Evolutionary conservation across 805 yeast genomes (phyloP).

Genomic region (Ogataea siamensis): DNA sequence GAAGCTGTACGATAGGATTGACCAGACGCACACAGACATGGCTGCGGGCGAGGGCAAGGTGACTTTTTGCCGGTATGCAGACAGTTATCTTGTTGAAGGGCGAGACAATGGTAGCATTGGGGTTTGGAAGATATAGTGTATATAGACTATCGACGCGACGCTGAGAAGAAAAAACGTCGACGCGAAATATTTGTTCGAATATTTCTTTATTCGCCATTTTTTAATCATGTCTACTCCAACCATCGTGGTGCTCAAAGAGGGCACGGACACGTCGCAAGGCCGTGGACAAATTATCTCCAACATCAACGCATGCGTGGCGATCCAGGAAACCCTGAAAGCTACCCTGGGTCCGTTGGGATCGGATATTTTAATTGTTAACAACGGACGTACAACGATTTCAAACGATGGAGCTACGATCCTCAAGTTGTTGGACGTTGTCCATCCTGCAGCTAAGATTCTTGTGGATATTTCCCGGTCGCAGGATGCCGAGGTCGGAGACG

Average conservation of each 20-base stretch:
- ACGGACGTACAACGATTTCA: constrained; percentile 89
- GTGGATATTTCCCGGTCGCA: constrained; percentile 95
- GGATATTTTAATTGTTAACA: constrained; percentile 85
- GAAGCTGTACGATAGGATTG: constrained; percentile 57
- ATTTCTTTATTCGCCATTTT: constrained; percentile 50
- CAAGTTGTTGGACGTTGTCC: constrained; percentile 89
- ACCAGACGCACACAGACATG: constrained; percentile 53
- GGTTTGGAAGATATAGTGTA: constrained; percentile 53
- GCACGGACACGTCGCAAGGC: constrained; percentile 97
- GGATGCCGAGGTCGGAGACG: constrained; percentile 98
- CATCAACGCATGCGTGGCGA: constrained; percentile 95
- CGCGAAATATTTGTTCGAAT: constrained; percentile 10
- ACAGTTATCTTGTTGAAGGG: constrained; percentile 68
- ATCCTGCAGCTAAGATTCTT: constrained; percentile 95
- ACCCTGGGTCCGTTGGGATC: constrained; percentile 98
- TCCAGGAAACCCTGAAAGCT: constrained; percentile 91
- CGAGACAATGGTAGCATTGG: constrained; percentile 58
- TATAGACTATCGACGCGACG: constrained; percentile 13
- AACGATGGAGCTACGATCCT: constrained; percentile 98
- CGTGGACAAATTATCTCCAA: constrained; percentile 92
- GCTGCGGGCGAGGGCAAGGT: constrained; percentile 33
- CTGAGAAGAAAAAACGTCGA: constrained; percentile 7
- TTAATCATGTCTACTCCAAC: constrained; percentile 86
- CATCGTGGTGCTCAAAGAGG: constrained; percentile 96
- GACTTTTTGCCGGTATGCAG: constrained; percentile 48